These are phyloP conservation scores for Coemansia sp. DNA, from an alignment of 192 early-diverging fungal genomes.

Conservation along the genomic window DNA sequence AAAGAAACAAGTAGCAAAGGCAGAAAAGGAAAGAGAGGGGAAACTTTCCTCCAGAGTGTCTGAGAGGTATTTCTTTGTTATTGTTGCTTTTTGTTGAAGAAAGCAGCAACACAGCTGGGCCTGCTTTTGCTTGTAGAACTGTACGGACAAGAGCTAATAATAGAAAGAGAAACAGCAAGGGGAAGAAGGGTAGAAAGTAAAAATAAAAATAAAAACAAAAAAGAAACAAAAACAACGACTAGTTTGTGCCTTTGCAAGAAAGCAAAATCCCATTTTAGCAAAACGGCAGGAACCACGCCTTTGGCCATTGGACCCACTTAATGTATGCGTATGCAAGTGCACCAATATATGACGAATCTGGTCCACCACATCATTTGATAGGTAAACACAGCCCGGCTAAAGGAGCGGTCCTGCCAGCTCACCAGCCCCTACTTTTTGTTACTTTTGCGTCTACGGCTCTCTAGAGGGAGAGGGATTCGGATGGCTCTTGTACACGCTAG, in stretches of 20 bases:
- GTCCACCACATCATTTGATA: background rate
- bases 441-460: no score
- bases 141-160: background rate
- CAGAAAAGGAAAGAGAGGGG: background rate
- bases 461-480: no score
- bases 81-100: background rate
- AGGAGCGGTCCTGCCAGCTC: background rate
- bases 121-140: background rate
- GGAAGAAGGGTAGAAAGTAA: background rate
- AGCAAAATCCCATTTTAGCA: background rate
- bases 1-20: background rate
- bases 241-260: no score
- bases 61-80: background rate
- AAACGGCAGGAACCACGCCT: no score
- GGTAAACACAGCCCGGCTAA: background rate
- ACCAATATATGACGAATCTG: background rate
- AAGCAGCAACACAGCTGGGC: background rate
- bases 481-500: no score
- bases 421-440: background rate
- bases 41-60: background rate
- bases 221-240: background rate
- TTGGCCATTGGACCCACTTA: background rate
- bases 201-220: background rate
- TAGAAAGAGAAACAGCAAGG: background rate
- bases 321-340: constrained; percentile 3